A percentile compares a stretch with the other conserved stretches of the same genome.
Conservation (phyloP, 1,139 yeast genomes). For the Suhomyces atakaporum region DNA sequence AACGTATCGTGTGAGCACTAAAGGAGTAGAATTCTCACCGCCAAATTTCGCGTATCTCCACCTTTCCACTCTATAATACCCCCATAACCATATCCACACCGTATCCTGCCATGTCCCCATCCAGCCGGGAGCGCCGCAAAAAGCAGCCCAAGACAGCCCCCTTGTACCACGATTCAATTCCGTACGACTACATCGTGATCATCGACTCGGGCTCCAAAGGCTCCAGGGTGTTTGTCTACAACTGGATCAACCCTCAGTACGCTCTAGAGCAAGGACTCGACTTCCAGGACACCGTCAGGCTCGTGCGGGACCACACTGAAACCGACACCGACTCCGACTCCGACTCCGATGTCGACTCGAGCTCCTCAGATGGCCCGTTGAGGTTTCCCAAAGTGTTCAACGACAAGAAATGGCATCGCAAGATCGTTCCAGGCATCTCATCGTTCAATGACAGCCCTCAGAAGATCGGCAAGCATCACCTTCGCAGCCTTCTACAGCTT, state of each 20-base stretch:
- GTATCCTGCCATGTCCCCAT: too few species aligned
- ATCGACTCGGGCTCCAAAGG: slow-evolving; percentile 88
- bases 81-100: too few species aligned
- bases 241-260: slow-evolving; percentile 56
- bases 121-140: too few species aligned
- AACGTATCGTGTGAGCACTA: too few species aligned
- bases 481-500: slow-evolving; percentile 53
- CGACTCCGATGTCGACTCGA: too few species aligned
- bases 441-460: slow-evolving; percentile 52
- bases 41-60: too few species aligned
- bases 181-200: slow-evolving; percentile 67
- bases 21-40: too few species aligned
- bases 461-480: slow-evolving; percentile 61
- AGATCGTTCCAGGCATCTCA: slow-evolving; percentile 69
- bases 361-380: too few species aligned
- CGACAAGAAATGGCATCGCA: slow-evolving; percentile 57
- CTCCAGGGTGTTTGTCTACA: slow-evolving; percentile 71
- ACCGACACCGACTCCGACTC: background rate
- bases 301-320: slow-evolving; percentile 2
- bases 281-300: slow-evolving; percentile 4
- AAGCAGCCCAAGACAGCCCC: slow-evolving; percentile 30
- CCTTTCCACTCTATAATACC: too few species aligned
- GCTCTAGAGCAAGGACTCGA: slow-evolving; percentile 33
- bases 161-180: slow-evolving; percentile 38
- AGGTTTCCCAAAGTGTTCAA: slow-evolving; percentile 47